Conservation (phyloP, 352 stramenopile species). For the Phytopythium mirpurense region DNA sequence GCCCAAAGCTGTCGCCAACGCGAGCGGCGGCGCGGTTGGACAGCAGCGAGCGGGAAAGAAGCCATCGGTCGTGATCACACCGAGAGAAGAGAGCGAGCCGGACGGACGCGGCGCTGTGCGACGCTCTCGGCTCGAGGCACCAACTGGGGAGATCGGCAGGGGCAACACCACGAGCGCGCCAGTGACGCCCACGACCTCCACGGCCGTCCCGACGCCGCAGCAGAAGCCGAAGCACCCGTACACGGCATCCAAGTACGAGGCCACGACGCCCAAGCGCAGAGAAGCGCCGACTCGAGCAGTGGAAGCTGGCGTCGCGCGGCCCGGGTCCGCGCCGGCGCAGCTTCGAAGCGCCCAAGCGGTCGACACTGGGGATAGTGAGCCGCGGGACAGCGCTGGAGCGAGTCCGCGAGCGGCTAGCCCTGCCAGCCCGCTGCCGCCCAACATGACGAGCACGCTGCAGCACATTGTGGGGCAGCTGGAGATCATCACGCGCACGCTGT, state of each 20-base stretch:
- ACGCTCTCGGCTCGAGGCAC: not conserved
- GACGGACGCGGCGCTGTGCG: not conserved
- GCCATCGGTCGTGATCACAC: slow-evolving; percentile 8
- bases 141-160: not conserved
- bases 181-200: slow-evolving; percentile 20
- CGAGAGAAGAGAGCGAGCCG: slow-evolving; percentile 3
- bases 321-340: slow-evolving; percentile 2
- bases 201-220: slow-evolving; percentile 27
- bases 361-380: not conserved
- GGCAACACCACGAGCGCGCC: slow-evolving; percentile 3
- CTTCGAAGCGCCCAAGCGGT: not conserved
- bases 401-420: not conserved
- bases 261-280: slow-evolving; percentile 5
- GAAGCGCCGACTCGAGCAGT: slow-evolving; percentile 7
- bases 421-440: slow-evolving; percentile 10
- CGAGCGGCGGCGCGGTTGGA: slow-evolving; percentile 5
- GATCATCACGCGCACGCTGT: slow-evolving; percentile 84
- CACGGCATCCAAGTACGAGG: slow-evolving; percentile 29
- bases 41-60: slow-evolving; percentile 2
- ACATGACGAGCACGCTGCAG: slow-evolving; percentile 62
- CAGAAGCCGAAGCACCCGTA: slow-evolving; percentile 37
- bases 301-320: not conserved
- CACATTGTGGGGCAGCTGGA: slow-evolving; percentile 89
- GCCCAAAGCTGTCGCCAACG: slow-evolving; percentile 15
- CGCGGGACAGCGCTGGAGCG: not conserved